Conservation (phyloP, 1,284 basidiomycete genomes). For the Rhodotorula sp. region DNA sequence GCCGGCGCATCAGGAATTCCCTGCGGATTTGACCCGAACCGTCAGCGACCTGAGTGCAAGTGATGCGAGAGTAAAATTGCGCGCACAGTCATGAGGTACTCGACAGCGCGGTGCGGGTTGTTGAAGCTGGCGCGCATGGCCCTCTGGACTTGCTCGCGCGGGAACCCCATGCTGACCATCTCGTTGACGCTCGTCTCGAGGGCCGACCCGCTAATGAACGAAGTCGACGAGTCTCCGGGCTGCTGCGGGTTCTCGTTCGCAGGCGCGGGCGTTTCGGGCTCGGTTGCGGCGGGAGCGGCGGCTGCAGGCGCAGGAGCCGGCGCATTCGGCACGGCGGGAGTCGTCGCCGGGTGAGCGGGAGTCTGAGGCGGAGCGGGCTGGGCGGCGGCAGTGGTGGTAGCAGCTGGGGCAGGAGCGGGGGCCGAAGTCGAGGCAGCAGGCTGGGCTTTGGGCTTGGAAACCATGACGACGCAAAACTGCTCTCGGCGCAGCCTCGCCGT, state of each 20-base stretch:
- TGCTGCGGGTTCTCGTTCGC: conserved; percentile 27
- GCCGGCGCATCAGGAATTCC: conserved; percentile 67
- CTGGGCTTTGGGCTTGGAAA: conserved; percentile 76
- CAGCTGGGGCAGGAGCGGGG: conserved; percentile 42
- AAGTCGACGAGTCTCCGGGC: conserved; percentile 37
- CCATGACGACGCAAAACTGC: conserved; percentile 92
- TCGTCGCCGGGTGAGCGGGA: conserved; percentile 48
- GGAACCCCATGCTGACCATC: conserved; percentile 95
- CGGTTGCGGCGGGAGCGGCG: conserved; percentile 46
- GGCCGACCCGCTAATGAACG: conserved; percentile 64
- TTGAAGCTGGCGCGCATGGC: conserved; percentile 94
- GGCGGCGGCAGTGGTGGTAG: conserved; percentile 32
- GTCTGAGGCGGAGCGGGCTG: conserved; percentile 47
- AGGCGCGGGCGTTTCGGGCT: conserved; percentile 48
- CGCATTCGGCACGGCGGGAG: conserved; percentile 47
- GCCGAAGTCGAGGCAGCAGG: conserved; percentile 47
- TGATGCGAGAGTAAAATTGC: not conserved
- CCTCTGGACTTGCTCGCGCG: conserved; percentile 75
- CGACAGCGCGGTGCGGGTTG: conserved; percentile 95
- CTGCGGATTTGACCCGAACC: conserved; percentile 49
- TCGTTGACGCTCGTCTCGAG: conserved; percentile 73
- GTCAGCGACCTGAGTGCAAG: not conserved
- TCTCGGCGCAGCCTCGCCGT: not conserved
- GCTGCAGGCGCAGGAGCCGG: conserved; percentile 50
- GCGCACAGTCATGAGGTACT: conserved; percentile 90